Conservation (phyloP, 371 early-diverging fungal genomes). For the Apophysomyces elegans region DNA sequence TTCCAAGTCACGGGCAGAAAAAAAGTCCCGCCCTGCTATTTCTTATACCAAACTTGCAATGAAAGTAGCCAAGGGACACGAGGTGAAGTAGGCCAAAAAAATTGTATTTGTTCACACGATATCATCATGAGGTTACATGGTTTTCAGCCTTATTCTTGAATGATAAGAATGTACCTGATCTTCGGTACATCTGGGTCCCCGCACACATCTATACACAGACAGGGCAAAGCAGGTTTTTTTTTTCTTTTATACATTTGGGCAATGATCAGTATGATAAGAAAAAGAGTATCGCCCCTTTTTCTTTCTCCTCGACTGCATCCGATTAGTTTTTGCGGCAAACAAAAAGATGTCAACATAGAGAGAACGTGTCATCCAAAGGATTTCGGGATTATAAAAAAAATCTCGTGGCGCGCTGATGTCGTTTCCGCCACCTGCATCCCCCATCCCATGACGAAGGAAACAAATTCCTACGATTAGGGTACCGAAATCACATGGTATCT, state of each 20-base stretch:
- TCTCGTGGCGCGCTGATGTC: constrained; percentile 8
- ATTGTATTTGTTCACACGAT: constrained; percentile 3
- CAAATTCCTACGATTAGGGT: background rate
- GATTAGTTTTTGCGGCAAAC: background rate
- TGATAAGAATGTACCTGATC: background rate
- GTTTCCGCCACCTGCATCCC: constrained; percentile 6
- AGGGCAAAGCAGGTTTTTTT: too few relatives aligned
- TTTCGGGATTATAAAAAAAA: background rate
- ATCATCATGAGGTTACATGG: background rate
- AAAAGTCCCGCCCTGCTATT: constrained; percentile 22
- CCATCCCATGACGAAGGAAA: background rate
- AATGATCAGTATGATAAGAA: too few relatives aligned
- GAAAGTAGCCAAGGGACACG: background rate
- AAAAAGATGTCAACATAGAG: background rate
- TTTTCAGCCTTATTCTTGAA: background rate
- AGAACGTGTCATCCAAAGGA: background rate
- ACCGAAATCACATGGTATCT: background rate
- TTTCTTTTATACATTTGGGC: too few relatives aligned
- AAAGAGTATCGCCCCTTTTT: background rate
- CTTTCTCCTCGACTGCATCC: background rate
- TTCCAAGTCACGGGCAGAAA: constrained; percentile 19
- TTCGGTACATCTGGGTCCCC: too few relatives aligned
- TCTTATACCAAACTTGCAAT: background rate
- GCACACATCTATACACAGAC: too few relatives aligned
- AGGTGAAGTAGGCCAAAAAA: background rate